These are phyloP conservation scores for Phytophthora chlamydospora DNA, from an alignment of 352 stramenopile genomes.

Conservation along the genomic window DNA sequence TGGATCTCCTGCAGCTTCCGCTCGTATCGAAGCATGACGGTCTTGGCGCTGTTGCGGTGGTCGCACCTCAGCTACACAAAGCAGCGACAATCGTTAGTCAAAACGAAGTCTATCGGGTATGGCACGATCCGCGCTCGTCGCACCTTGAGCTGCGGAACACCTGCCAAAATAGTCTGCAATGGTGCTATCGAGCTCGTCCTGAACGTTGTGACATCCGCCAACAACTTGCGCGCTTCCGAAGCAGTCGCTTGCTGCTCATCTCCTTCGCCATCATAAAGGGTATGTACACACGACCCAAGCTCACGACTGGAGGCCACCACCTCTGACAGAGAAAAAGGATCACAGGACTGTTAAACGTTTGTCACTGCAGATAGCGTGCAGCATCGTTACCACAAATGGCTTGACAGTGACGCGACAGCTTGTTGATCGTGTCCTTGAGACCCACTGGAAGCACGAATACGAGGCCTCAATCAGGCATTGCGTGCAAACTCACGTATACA, in stretches of 20 bases:
- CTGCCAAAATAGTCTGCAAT: conserved; percentile 61
- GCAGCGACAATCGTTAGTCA: conserved; percentile 6
- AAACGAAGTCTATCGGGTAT: conserved; percentile 1
- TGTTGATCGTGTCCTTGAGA: conserved; percentile 47
- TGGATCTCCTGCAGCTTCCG: conserved; percentile 65
- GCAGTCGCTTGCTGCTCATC: conserved; percentile 21
- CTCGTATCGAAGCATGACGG: conserved; percentile 63
- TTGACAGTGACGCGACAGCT: conserved; percentile 60
- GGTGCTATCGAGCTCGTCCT: conserved; percentile 58
- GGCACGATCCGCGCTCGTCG: background rate
- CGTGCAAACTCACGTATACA: background rate
- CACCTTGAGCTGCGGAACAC: conserved; percentile 65
- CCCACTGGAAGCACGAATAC: conserved; percentile 28
- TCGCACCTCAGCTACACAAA: conserved; percentile 58
- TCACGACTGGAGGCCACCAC: conserved; percentile 37
- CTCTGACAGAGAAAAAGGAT: conserved; percentile 24
- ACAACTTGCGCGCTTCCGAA: conserved; percentile 27
- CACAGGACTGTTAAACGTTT: conserved; percentile 1
- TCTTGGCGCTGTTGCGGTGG: conserved; percentile 65
- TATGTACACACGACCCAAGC: conserved; percentile 23
- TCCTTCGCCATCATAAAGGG: conserved; percentile 25
- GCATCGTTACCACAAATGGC: conserved; percentile 51
- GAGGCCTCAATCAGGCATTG: conserved; percentile 4
- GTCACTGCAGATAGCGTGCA: conserved; percentile 3
- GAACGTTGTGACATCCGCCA: conserved; percentile 54